A percentile compares a stretch with the other conserved stretches of the same genome.
Conservation (phyloP, 176 grass and related monocot genomes). For the Miscanthus lutarioriparius region DNA sequence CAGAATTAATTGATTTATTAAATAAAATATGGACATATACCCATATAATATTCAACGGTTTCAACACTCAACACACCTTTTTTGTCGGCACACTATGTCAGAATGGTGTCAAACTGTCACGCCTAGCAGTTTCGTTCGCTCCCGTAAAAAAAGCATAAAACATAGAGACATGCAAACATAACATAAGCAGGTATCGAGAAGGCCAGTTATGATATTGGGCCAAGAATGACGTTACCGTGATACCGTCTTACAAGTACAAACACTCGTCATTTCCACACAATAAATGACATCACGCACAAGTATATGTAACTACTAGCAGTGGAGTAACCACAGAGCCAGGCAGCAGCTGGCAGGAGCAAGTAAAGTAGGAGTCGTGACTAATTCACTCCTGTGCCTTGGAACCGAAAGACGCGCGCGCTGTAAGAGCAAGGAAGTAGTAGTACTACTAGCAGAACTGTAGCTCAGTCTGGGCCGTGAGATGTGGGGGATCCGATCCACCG, state of each 20-base stretch:
- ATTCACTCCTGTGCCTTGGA: constrained; percentile 12
- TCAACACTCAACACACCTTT: too few species aligned
- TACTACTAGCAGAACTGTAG: background rate
- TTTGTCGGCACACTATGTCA: background rate
- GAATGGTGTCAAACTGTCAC: background rate
- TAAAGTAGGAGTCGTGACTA: too few species aligned
- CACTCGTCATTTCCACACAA: constrained; percentile 1
- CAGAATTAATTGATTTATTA: too few species aligned
- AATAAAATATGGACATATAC: too few species aligned
- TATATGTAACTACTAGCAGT: constrained; percentile 15
- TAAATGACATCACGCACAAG: constrained; percentile 23
- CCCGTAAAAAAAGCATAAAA: background rate
- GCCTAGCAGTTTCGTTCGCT: background rate
- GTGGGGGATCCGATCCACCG: too few species aligned
- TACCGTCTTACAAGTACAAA: constrained; percentile 26
- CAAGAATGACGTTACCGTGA: constrained; percentile 39
- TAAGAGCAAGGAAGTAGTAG: background rate
- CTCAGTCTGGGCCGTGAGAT: background rate
- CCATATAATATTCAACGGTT: too few species aligned
- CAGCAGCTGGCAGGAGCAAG: background rate
- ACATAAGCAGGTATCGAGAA: constrained; percentile 4
- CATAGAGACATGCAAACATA: background rate
- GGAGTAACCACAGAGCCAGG: background rate
- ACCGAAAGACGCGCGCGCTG: background rate
- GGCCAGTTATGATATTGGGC: constrained; percentile 32